Conservation (phyloP, 768 basidiomycete species). For the Mycena leptocephala region DNA sequence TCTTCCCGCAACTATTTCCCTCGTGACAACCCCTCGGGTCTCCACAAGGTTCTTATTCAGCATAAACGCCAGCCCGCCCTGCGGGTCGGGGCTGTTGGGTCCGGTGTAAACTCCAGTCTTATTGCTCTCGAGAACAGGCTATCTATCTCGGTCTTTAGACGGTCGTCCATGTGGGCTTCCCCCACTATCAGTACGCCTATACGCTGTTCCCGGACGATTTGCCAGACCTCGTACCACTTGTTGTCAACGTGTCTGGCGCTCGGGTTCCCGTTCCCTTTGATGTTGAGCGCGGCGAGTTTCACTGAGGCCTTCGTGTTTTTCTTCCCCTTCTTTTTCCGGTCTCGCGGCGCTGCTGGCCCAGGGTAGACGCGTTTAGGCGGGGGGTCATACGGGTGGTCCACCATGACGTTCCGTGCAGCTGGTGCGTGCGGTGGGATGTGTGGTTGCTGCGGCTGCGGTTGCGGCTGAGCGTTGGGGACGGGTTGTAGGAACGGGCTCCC, state of each 20-base stretch:
- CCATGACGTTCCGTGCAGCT: no score
- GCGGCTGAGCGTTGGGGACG: background rate
- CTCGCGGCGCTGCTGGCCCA: no score
- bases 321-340: background rate
- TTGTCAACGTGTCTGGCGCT: background rate
- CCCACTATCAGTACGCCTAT: background rate
- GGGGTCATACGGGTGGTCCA: no score
- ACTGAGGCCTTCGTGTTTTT: slow-evolving; percentile 18
- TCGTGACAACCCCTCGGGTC: background rate
- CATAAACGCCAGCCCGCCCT: slow-evolving; percentile 30
- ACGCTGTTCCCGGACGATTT: background rate
- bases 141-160: background rate
- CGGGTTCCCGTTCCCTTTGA: background rate
- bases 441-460: no score
- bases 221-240: no score
- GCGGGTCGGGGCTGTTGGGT: no score
- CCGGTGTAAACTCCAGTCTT: no score
- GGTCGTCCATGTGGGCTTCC: background rate
- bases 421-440: no score
- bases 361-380: no score
- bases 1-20: slow-evolving; percentile 31
- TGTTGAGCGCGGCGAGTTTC: background rate
- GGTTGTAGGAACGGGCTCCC: background rate
- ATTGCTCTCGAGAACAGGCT: background rate
- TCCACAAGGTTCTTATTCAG: slow-evolving; percentile 35